These are phyloP conservation scores for Fragaria iinumae DNA, from an alignment of 306 rosid species.

Conservation along the genomic window DNA sequence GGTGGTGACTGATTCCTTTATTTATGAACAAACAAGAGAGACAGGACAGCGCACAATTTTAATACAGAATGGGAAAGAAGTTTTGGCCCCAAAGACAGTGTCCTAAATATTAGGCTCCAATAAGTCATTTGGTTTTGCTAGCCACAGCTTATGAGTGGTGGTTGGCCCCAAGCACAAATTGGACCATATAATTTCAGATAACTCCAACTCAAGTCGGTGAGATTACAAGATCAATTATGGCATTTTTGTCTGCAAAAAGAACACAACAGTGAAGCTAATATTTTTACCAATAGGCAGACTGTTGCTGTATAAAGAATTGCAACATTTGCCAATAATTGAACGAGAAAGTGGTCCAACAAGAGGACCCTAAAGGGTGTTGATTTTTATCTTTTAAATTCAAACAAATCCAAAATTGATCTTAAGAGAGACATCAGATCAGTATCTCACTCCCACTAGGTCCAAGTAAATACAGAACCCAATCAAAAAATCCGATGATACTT, in stretches of 20 bases:
- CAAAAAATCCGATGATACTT: background rate
- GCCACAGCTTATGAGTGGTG: background rate
- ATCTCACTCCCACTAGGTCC: constrained; percentile 10
- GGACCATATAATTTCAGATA: background rate
- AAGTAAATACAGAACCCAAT: background rate
- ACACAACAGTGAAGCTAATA: background rate
- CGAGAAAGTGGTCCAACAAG: constrained; percentile 9
- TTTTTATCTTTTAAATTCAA: constrained; percentile 2
- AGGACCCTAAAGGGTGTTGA: background rate
- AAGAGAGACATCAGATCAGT: background rate
- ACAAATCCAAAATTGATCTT: background rate
- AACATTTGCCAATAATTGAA: background rate
- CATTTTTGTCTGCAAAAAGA: background rate
- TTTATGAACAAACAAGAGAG: background rate
- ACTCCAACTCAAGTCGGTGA: background rate
- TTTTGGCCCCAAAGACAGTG: background rate
- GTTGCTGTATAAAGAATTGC: background rate
- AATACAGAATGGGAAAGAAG: background rate
- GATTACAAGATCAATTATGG: background rate
- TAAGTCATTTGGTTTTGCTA: background rate
- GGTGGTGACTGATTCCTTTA: background rate
- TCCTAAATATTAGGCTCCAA: constrained; percentile 1
- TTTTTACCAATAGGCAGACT: background rate
- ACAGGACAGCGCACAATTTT: background rate
- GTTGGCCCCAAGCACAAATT: background rate